These are phyloP conservation scores for Tricholoma bakamatsutake DNA, from an alignment of 768 basidiomycete species.

Conservation along the genomic window DNA sequence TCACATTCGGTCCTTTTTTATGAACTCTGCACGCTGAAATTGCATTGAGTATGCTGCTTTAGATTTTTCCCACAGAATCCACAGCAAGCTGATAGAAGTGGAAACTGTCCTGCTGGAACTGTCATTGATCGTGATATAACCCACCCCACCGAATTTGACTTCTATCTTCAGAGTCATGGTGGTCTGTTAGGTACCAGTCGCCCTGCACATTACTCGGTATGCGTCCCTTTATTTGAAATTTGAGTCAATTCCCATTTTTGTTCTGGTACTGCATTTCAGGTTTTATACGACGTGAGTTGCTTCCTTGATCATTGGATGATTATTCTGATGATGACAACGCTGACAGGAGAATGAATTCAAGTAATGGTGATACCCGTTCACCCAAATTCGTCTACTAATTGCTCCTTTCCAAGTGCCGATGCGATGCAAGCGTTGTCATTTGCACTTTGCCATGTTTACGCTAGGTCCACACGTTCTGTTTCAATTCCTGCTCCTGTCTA, in stretches of 20 bases:
- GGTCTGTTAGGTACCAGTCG: slow-evolving; percentile 72
- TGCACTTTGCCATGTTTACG: slow-evolving; percentile 75
- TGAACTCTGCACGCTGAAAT: neutral
- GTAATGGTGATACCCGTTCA: slow-evolving; percentile 26
- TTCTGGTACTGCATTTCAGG: slow-evolving; percentile 18
- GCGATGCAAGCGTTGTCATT: slow-evolving; percentile 66
- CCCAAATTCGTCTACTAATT: neutral
- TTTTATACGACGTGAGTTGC: slow-evolving; percentile 36
- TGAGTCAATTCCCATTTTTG: neutral
- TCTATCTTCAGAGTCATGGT: slow-evolving; percentile 72
- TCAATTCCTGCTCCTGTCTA: slow-evolving; percentile 85
- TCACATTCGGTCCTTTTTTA: slow-evolving; percentile 40
- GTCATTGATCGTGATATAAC: slow-evolving; percentile 68
- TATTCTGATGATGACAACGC: too few species aligned
- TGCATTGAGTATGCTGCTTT: slow-evolving; percentile 1
- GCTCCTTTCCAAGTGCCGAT: slow-evolving; percentile 40
- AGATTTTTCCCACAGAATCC: slow-evolving; percentile 28
- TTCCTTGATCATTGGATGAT: neutral
- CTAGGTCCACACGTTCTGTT: slow-evolving; percentile 75
- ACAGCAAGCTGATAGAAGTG: slow-evolving; percentile 53
- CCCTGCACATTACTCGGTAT: too few species aligned
- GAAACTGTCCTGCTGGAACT: slow-evolving; percentile 74
- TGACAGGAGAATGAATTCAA: slow-evolving; percentile 52
- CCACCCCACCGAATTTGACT: slow-evolving; percentile 72
- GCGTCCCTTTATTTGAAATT: neutral